Evolutionary conservation across 257 asterid genomes (phyloP), one percentile per base, ranked within the genome.

Genomic region (Paulownia fortunei): DNA sequence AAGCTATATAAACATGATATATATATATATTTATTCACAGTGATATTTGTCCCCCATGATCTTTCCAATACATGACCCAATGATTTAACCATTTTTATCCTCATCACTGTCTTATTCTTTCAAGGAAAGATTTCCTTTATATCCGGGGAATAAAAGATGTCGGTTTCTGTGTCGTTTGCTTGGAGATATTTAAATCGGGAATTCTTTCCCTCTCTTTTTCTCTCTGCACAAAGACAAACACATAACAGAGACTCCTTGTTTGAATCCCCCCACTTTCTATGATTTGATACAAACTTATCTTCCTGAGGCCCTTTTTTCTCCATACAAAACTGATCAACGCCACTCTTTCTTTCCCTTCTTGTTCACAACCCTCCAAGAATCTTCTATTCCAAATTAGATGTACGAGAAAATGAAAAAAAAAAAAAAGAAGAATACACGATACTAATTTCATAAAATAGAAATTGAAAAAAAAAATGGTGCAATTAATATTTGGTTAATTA

Each of bases 71-170:
- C 62, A 55, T 65, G 73, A 65, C 76, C 60, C 80, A 69, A 73
- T 77, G 78, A 84, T 83, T 76, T 69, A 83, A 42, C 83, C 70
- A 69, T 70, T 79, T 84, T 82, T 70, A 81, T 81, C 76, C 64
- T 82, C 74, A 77, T 62, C 32, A 6, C 23, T 75, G 89, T 80
- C 88, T 52, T 77, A 71, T 83, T 82, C 77, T 64, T 63, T 71
- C 64, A 77, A 54, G 80, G 74, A 66, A 58, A 81, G 76, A 79
- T 77, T 86, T 88, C 83, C 86, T 83, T 85, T 82, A 74, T 78
- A 86, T 83, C 83, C 81, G 84, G 82, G 81, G 83, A 86, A 78
- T 62, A 63, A 56, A 73, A 47, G 13, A 81, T 82, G 88, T 85
- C 85, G 78, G 79, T 73, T 51, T 74, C 21, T 73, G 19, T 79